Percentiles rank a stretch among this genome's conserved stretches.
Evolutionary conservation across 768 basidiomycete species (phyloP).

Genomic region (Pleurotus ostreatus): DNA sequence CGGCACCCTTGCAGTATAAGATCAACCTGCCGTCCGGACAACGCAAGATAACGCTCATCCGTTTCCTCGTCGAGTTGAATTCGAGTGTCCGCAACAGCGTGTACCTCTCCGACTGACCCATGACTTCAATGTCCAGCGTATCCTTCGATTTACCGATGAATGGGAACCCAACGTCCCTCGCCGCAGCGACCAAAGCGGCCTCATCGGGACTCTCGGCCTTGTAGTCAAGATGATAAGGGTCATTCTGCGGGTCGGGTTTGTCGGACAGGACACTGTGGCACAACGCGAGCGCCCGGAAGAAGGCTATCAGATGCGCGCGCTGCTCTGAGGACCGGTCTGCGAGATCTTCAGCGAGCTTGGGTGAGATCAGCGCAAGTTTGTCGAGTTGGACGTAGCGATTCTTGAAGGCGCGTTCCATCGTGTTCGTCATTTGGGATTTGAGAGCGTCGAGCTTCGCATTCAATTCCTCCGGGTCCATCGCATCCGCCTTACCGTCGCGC

Average conservation of each 20-base stretch:
- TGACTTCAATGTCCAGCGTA: conserved; percentile 81
- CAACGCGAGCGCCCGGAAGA: conserved; percentile 93
- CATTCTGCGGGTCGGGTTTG: conserved; percentile 52
- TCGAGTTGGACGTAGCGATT: conserved; percentile 82
- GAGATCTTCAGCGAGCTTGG: conserved; percentile 78
- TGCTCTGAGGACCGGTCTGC: conserved; percentile 57
- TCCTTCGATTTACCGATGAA: conserved; percentile 78
- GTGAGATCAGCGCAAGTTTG: conserved; percentile 84
- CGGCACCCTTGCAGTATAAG: conserved; percentile 95
- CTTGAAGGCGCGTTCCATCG: conserved; percentile 77
- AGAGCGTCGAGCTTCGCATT: conserved; percentile 56
- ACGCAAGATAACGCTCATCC: conserved; percentile 92
- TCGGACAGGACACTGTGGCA: conserved; percentile 93
- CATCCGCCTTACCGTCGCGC: conserved; percentile 67
- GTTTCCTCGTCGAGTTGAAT: conserved; percentile 91
- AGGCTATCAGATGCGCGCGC: conserved; percentile 64
- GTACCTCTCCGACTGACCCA: conserved; percentile 85
- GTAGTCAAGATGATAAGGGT: conserved; percentile 72
- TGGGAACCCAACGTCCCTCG: conserved; percentile 90
- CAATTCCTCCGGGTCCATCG: conserved; percentile 69
- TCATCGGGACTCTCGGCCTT: conserved; percentile 98
- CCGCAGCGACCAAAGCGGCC: conserved; percentile 88
- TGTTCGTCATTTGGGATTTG: conserved; percentile 73
- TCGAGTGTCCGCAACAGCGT: conserved; percentile 79
- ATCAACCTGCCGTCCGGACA: conserved; percentile 78